Percentiles rank a stretch among this genome's conserved stretches.
Evolutionary conservation across 2,329 filamentous ascomycete genomes (phyloP).

Genomic region (Dendrostoma leiphaemia): DNA sequence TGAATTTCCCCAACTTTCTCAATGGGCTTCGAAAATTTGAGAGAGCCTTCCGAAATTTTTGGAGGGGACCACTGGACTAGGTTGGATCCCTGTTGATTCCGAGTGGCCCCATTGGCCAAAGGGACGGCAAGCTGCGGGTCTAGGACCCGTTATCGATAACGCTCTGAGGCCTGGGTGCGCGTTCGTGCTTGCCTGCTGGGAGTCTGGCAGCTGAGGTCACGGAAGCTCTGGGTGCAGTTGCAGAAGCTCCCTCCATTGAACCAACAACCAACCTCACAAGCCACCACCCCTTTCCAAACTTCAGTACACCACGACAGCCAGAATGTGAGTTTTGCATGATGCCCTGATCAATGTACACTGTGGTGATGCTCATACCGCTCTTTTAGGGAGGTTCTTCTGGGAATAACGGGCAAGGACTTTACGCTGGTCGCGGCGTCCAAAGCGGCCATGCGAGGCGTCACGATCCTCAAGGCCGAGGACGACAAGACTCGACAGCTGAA

Average conservation of each 20-base stretch:
- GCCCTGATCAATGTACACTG: neutral
- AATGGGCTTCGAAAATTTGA: constrained; percentile 16
- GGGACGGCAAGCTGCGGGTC: neutral
- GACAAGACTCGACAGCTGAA: constrained; percentile 95
- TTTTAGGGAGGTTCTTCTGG: constrained; percentile 90
- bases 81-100: neutral
- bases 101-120: neutral
- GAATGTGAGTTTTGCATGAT: constrained; percentile 18
- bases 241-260: neutral
- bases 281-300: constrained; percentile 1
- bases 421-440: constrained; percentile 97
- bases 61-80: constrained; percentile 2
- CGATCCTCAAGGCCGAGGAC: constrained; percentile 90
- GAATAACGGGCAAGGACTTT: constrained; percentile 99
- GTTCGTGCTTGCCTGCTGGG: constrained; percentile 16
- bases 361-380: neutral
- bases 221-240: constrained; percentile 16
- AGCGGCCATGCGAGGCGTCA: constrained; percentile 95
- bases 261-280: constrained; percentile 6
- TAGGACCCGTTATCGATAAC: constrained; percentile 3
- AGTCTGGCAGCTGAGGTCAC: constrained; percentile 9
- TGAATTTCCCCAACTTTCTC: constrained; percentile 8
- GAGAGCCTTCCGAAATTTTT: constrained; percentile 9
- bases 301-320: constrained; percentile 5
- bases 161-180: constrained; percentile 4